These are phyloP conservation scores for Wickerhamomyces queroliae DNA, from an alignment of 805 yeast genomes.

Conservation along the genomic window DNA sequence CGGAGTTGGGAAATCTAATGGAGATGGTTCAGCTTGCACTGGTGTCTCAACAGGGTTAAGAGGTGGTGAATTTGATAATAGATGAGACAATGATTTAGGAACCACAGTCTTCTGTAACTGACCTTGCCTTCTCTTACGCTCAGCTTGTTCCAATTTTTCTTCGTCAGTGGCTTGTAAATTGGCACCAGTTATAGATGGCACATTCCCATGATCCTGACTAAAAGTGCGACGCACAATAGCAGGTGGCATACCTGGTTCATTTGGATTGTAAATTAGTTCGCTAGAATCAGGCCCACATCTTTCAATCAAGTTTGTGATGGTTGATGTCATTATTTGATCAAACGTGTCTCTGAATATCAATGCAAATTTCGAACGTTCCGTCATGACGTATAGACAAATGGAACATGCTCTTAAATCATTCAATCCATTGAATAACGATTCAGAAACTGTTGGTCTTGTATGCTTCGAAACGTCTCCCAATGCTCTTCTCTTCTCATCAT, in stretches of 20 bases:
- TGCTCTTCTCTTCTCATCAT: constrained; percentile 47
- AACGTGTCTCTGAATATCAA: constrained; percentile 59
- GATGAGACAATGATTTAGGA: constrained; percentile 48
- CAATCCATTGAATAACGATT: constrained; percentile 45
- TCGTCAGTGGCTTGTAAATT: constrained; percentile 30
- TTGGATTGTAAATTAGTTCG: constrained; percentile 39
- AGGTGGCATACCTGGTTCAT: constrained; percentile 52
- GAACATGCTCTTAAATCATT: constrained; percentile 66
- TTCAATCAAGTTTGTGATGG: constrained; percentile 54
- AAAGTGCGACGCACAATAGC: constrained; percentile 37
- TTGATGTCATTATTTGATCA: constrained; percentile 60
- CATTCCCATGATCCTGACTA: constrained; percentile 25
- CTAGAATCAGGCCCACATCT: constrained; percentile 61
- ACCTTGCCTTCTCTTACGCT: constrained; percentile 41
- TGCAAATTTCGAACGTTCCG: constrained; percentile 60
- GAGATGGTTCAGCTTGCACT: constrained; percentile 3
- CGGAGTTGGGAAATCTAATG: neutral
- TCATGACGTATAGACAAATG: constrained; percentile 56
- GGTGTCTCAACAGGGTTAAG: constrained; percentile 18
- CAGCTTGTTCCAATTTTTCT: constrained; percentile 41
- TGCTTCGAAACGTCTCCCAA: constrained; percentile 55
- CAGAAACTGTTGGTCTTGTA: constrained; percentile 53
- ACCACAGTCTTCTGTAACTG: constrained; percentile 44
- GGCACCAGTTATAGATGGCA: constrained; percentile 15
- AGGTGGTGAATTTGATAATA: constrained; percentile 37